phyloP scores from a whole-genome alignment of 352 stramenopile species.

The Phytophthora sp. region DNA sequence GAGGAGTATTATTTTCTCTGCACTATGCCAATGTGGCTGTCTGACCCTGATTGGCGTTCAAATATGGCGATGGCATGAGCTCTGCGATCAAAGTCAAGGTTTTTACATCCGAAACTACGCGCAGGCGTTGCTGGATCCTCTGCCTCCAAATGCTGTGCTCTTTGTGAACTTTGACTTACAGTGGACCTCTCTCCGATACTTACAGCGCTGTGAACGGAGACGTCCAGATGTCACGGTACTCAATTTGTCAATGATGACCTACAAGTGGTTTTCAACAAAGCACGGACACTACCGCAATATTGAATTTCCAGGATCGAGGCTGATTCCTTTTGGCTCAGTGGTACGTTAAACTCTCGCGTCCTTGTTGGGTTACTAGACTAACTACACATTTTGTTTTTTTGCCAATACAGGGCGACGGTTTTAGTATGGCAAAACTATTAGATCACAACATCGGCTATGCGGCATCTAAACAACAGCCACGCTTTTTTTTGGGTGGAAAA shows the following conservation, averaged over 20 bases:
- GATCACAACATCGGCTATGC: constrained; percentile 41
- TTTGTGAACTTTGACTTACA: constrained; percentile 94
- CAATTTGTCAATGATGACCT: constrained; percentile 93
- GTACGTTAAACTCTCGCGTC: constrained; percentile 27
- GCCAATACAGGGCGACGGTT: constrained; percentile 40
- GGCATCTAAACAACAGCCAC: background rate
- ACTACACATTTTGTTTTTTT: no score
- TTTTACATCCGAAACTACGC: constrained; percentile 90
- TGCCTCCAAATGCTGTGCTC: constrained; percentile 83
- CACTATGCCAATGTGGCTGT: constrained; percentile 9
- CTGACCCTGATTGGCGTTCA: constrained; percentile 35
- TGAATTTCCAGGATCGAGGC: constrained; percentile 58
- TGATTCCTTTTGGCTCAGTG: constrained; percentile 43
- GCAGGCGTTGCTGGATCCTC: constrained; percentile 78
- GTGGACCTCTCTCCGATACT: constrained; percentile 91
- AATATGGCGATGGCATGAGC: constrained; percentile 43
- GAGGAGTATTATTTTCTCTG: background rate
- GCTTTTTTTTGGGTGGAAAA: constrained; percentile 88
- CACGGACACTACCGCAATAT: constrained; percentile 72
- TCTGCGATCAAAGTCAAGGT: constrained; percentile 57
- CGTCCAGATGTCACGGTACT: constrained; percentile 82
- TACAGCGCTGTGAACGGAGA: constrained; percentile 87
- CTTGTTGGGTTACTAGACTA: background rate
- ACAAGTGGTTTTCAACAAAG: constrained; percentile 80
- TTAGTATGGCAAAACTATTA: constrained; percentile 52